Evolutionary conservation across 805 yeast genomes (phyloP), one percentile per base, ranked within the genome.

Genomic region (Candida krabiensis): DNA sequence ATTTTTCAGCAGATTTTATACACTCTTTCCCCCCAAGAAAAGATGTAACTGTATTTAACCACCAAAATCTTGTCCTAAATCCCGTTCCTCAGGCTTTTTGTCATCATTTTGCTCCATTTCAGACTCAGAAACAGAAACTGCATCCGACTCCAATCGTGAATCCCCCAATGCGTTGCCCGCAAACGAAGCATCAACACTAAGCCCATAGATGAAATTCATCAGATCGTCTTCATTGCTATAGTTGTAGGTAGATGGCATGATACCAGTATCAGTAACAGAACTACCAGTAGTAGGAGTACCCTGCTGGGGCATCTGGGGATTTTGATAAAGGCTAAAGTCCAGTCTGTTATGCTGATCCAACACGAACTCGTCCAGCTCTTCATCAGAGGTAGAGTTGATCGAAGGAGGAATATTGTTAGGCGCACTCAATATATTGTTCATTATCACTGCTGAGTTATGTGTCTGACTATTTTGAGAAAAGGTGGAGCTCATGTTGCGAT

Each of bases 351-450:
- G 32, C 19, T 33, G 21, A 16, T 29, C 44, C 6, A 29, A 14
- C 13, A 35, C 23, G 14, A 42, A 25, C 17, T 44, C 52, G 16
- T 55, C 50, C 13, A 39, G 35, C 13, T 44, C 66, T 13, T 55
- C 63, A 35, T 56, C 58, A 11, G 64, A 60, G 31, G 52, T 59
- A 15, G 67, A 57, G 9, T 61, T 54, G 15, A 67, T 46, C 3
- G 71, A 64, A 5, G 73, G 71, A 2, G 71, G 70, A 4, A 64
- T 60, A 33, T 61, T 56, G 42, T 50, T 57, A 23, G 63, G 61
- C 3, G 59, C 44, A 23, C 60, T 60, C 14, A 67, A 35, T 4
- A 61, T 67, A 27, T 63, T 53, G 15, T 66, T 46, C 38, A 56
- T 49, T 15, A 54, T 24, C 11, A 41, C 27, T 8, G 39, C 25